A percentile compares a stretch with the other conserved stretches of the same genome.
Conservation (phyloP, 306 rosid genomes). For the Castanea crenata region DNA sequence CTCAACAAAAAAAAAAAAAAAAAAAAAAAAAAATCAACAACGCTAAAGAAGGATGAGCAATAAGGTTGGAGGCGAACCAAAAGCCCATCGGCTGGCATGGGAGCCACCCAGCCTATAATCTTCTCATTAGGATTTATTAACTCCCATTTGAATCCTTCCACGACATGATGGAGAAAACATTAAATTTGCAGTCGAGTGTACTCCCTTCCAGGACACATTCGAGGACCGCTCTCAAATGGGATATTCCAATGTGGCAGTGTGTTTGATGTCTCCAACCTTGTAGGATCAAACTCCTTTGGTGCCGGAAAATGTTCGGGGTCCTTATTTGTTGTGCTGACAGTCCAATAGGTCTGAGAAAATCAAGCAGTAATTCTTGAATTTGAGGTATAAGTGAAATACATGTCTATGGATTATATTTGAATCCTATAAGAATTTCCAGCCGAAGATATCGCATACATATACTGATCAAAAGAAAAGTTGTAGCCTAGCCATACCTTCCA, state of each 20-base stretch:
- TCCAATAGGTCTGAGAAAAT: slow-evolving; percentile 46
- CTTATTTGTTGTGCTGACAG: slow-evolving; percentile 33
- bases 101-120: slow-evolving; percentile 35
- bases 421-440: not conserved
- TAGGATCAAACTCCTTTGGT: slow-evolving; percentile 48
- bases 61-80: slow-evolving; percentile 38
- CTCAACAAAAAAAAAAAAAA: too few relatives aligned
- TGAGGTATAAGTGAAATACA: not conserved
- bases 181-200: slow-evolving; percentile 49
- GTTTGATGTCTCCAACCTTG: slow-evolving; percentile 48
- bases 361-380: not conserved
- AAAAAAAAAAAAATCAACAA: too few relatives aligned
- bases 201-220: slow-evolving; percentile 61
- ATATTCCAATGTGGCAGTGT: slow-evolving; percentile 40
- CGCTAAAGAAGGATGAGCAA: too few relatives aligned
- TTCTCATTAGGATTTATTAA: slow-evolving; percentile 35
- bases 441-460: too few relatives aligned
- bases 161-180: slow-evolving; percentile 44
- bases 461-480: too few relatives aligned
- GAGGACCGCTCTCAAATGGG: slow-evolving; percentile 62
- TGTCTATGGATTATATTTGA: not conserved
- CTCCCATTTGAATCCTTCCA: slow-evolving; percentile 50
- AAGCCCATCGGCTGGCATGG: slow-evolving; percentile 42
- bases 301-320: slow-evolving; percentile 33
- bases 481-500: slow-evolving; percentile 42